Evolutionary conservation across 2,329 filamentous ascomycete species (phyloP).

Genomic region (Escovopsis weberi): DNA sequence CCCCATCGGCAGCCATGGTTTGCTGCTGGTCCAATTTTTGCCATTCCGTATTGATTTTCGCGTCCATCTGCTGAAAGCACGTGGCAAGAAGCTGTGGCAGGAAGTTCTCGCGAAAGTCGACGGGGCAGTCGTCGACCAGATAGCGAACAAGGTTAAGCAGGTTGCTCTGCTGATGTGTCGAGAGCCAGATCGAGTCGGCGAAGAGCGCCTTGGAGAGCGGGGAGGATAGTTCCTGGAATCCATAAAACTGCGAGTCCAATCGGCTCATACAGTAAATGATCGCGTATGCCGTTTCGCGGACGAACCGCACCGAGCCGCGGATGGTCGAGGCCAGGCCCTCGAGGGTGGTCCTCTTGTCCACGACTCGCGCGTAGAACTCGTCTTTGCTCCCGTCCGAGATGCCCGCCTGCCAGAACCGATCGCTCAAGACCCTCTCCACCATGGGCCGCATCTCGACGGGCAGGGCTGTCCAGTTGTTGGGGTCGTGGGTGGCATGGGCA

Average conservation of each 20-base stretch:
- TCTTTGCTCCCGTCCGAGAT: constrained; percentile 94
- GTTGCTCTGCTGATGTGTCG: constrained; percentile 88
- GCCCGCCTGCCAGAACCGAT: constrained; percentile 95
- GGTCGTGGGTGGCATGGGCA: constrained; percentile 83
- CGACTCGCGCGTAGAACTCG: constrained; percentile 86
- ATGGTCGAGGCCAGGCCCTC: constrained; percentile 93
- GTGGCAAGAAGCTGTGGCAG: constrained; percentile 69
- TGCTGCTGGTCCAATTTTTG: constrained; percentile 54
- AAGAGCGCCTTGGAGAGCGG: constrained; percentile 78
- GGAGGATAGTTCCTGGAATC: constrained; percentile 67
- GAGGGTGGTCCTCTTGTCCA: constrained; percentile 74
- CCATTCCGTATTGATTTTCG: constrained; percentile 82
- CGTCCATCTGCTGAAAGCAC: constrained; percentile 75
- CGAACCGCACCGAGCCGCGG: constrained; percentile 72
- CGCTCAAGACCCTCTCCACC: constrained; percentile 72
- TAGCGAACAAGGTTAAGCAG: constrained; percentile 78
- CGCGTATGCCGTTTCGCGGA: constrained; percentile 86
- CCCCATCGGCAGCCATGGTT: constrained; percentile 48
- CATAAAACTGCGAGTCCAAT: constrained; percentile 78
- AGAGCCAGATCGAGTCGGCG: constrained; percentile 65
- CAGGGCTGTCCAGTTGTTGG: constrained; percentile 66
- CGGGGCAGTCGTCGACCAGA: constrained; percentile 82
- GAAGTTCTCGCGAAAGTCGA: constrained; percentile 62
- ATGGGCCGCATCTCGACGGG: constrained; percentile 62
- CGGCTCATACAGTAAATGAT: constrained; percentile 89